Evolutionary conservation across 768 basidiomycete species (phyloP), one percentile per base, ranked within the genome.

Genomic region (Floccularia luteovirens): DNA sequence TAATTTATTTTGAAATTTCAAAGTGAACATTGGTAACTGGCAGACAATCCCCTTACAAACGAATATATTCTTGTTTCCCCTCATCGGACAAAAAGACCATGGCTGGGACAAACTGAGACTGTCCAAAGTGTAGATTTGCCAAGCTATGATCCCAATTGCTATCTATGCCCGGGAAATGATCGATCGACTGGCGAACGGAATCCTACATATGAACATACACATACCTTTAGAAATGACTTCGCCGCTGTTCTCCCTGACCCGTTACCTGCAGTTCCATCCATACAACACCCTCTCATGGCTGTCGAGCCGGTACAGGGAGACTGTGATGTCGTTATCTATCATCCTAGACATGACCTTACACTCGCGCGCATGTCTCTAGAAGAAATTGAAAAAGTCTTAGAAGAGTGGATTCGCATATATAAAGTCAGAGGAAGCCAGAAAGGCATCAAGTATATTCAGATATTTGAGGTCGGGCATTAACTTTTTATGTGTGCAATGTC

Each of bases 291-390:
- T 0, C 59, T 90, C 31, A 63, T 87, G 39, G 69, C 63, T 3
- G 60, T 70, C 0, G 69, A 82, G 44, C 83, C 91, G 1, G 72
- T 91, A 1, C 68, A 82, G 39, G 92, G 91, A 3, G 72, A 70
- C n/a, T 93, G 89, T 60, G 88, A 90, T 55, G 92, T 94, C 28
- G 58, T 96, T 38, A 73, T 87, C 50, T 94, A 90, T 59, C 81
- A 89, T 55, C 89, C 86, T 2, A 66, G 82, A 32, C 91, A 94
- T 54, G 85, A 93, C 52, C 67, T 93, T 12, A 88, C 90, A 11
- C 70, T 94, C 24, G 79, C 92, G 0, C 73, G 75, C 33, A 69
- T 94, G 47, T 32, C 63, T 0, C 38, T 65, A 1, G 46, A 58
- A 6, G 83, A 87, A 41, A 79, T 93, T 39, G 63, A 69, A 42